Evolutionary conservation across 257 asterid species (phyloP), one percentile per base, ranked within the genome.

Genomic region (Przewalskia tangutica): DNA sequence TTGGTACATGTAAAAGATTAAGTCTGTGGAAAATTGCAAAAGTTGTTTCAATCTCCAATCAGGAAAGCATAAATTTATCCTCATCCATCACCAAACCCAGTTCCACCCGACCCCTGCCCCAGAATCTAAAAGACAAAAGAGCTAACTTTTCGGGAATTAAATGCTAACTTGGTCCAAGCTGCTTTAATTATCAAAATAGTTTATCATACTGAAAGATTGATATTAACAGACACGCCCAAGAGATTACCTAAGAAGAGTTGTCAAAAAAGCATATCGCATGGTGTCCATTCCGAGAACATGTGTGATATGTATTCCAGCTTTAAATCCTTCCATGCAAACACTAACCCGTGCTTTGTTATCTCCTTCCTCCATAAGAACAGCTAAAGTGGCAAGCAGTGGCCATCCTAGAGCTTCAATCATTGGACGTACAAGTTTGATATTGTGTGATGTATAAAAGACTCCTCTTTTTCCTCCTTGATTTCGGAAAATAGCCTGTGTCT

Each of bases 331-430:
- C 99, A 96, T 96, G 84, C 98, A 94, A 81, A 91, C 97, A 85
- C 81, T 83, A 82, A 92, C 88, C 88, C 99, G 89, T 36, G 97
- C 97, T 85, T 92, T 96, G 91, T 92, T 94, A 85, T 96, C 99
- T 76, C 94, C 88, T 89, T 96, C 99, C 87, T 97, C 99, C 99
- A 96, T 96, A 62, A 97, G 93, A 88, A 94, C 98, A 79, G 99
- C 91, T 89, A 96, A 94, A 63, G 95, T 94, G 83, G 99, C 99
- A 89, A 96, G 99, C 85, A 96, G 89, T 23, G 99, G 97, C 99
- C 99, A 96, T 53, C 99, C 99, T 77, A 94, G 92, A 87, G 97
- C 93, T 91, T 96, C 99, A 38, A 92, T 94, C 98, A 96, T 94
- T 82, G 97, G 98, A 14, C 97, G 92, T 77, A 94, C 93, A 78